A percentile compares a stretch with the other conserved stretches of the same genome.
Conservation (phyloP, 1,284 basidiomycete species). For the Leccinum ambiguum region DNA sequence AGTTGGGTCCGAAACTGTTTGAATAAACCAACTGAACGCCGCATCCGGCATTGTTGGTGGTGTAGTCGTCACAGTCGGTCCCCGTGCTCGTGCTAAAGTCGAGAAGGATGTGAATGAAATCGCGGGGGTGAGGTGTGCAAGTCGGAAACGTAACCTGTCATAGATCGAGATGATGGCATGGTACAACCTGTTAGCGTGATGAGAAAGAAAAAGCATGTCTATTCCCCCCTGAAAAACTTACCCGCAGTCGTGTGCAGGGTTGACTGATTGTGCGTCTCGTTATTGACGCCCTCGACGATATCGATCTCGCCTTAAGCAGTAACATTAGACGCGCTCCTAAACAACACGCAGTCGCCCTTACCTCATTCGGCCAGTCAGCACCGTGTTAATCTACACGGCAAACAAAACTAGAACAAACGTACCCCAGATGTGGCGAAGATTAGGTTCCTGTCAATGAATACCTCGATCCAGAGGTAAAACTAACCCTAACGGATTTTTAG, state of each 20-base stretch:
- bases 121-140: not conserved
- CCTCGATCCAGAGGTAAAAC: conserved; percentile 2
- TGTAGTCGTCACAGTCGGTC: conserved; percentile 57
- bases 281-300: conserved; percentile 69
- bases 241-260: conserved; percentile 59
- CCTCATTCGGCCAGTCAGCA: conserved; percentile 19
- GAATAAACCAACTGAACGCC: conserved; percentile 47
- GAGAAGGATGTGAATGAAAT: not conserved
- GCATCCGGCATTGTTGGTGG: conserved; percentile 61
- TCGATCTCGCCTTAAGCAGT: conserved; percentile 52
- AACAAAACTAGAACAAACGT: not conserved
- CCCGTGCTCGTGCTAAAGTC: conserved; percentile 33
- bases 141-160: conserved; percentile 46
- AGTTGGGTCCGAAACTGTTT: conserved; percentile 56
- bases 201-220: not conserved
- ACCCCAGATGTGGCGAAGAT: conserved; percentile 15
- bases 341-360: not conserved
- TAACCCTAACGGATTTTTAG: conserved; percentile 21
- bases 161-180: conserved; percentile 49
- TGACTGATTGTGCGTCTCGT: conserved; percentile 50
- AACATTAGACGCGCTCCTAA: not conserved
- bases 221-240: conserved; percentile 11
- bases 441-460: conserved; percentile 4
- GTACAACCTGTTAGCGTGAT: conserved; percentile 46
- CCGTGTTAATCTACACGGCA: conserved; percentile 11